Conservation (phyloP, 495 filamentous ascomycete genomes). For the Aspergillus ostianus region DNA sequence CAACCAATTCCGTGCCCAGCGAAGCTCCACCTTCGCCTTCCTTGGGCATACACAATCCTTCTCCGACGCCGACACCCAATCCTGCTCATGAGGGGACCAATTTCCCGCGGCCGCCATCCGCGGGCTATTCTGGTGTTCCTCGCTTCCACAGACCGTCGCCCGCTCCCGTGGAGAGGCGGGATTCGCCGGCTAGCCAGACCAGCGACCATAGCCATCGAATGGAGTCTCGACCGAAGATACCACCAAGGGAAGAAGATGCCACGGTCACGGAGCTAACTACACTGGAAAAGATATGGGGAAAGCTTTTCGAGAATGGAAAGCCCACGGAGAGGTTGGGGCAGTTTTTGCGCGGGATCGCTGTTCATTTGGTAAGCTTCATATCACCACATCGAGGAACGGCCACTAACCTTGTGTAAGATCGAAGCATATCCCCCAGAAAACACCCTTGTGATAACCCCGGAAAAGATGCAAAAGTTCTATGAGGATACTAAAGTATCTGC, state of each 20-base stretch:
- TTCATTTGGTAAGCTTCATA: constrained; percentile 63
- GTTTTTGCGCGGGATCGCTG: constrained; percentile 73
- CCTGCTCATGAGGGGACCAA: constrained; percentile 30
- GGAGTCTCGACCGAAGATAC: constrained; percentile 42
- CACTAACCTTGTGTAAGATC: constrained; percentile 54
- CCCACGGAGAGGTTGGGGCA: constrained; percentile 67
- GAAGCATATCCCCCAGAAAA: constrained; percentile 71
- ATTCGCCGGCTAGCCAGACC: constrained; percentile 35
- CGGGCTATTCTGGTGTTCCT: constrained; percentile 22
- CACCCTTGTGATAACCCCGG: constrained; percentile 75
- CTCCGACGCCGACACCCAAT: constrained; percentile 21
- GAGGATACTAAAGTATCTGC: constrained; percentile 56
- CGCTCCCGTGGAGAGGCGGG: constrained; percentile 23
- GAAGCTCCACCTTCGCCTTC: constrained; percentile 32
- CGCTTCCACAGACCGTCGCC: constrained; percentile 27
- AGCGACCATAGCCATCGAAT: constrained; percentile 30
- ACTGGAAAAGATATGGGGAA: constrained; percentile 72
- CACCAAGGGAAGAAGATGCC: constrained; percentile 40
- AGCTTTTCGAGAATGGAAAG: constrained; percentile 68
- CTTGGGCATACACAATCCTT: constrained; percentile 19
- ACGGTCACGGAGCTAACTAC: constrained; percentile 56
- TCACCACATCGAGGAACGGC: background rate
- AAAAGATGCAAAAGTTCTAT: constrained; percentile 81
- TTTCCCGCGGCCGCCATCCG: constrained; percentile 44
- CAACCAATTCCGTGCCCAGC: constrained; percentile 27